These are phyloP conservation scores for Ceratorhiza oryzae-sativae DNA, from an alignment of 1,284 basidiomycete genomes.

Conservation along the genomic window DNA sequence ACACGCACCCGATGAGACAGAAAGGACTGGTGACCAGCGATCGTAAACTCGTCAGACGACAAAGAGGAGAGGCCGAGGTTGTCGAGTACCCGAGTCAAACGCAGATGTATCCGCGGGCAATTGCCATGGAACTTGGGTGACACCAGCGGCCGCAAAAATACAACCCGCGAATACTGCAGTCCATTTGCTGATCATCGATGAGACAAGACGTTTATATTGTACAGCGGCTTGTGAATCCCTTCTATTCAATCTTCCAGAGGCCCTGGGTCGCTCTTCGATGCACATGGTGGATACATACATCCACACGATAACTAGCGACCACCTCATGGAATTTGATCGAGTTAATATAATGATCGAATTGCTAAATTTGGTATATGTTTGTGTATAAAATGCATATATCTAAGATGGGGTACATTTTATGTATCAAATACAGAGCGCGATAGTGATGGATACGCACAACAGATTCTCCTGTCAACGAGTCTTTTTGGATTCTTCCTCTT, in stretches of 20 bases:
- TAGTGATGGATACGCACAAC: not conserved
- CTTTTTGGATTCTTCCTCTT: slow-evolving; percentile 47
- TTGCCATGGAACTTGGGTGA: slow-evolving; percentile 10
- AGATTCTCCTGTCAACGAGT: not conserved
- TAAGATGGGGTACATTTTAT: not conserved
- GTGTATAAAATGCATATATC: too few relatives aligned
- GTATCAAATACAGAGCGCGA: not conserved
- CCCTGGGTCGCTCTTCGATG: too few relatives aligned
- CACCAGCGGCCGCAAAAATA: not conserved
- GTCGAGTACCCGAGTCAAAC: slow-evolving; percentile 14
- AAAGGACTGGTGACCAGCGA: slow-evolving; percentile 21
- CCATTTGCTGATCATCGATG: not conserved
- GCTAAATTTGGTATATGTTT: too few relatives aligned
- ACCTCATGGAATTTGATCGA: too few relatives aligned
- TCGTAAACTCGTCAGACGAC: slow-evolving; percentile 25
- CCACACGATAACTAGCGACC: not conserved
- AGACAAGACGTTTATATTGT: not conserved
- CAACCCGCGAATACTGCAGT: not conserved
- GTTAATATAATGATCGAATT: too few relatives aligned
- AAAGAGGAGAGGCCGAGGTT: slow-evolving; percentile 12
- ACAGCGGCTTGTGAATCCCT: not conserved
- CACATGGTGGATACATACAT: not conserved
- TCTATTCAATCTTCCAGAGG: not conserved
- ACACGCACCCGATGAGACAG: slow-evolving; percentile 14
- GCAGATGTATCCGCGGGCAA: not conserved